Percentiles rank a stretch among this genome's conserved stretches.
These are phyloP conservation scores for Apodospora peruviana DNA, from an alignment of 495 filamentous ascomycete species.

Conservation along the genomic window DNA sequence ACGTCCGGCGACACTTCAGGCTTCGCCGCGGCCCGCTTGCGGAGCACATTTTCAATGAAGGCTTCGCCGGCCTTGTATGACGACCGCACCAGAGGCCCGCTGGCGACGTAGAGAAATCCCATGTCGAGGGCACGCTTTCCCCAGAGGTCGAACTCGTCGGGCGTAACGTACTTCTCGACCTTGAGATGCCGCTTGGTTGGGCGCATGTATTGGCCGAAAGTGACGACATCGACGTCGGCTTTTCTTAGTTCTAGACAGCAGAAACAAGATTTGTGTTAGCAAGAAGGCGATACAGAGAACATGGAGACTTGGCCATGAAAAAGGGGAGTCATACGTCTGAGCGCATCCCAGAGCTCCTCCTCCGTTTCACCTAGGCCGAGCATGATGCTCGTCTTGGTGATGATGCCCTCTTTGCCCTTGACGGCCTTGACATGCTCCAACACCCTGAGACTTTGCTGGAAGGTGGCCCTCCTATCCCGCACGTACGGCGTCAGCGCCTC, in stretches of 20 bases:
- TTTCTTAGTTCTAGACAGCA: slow-evolving; percentile 58
- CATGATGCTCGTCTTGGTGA: slow-evolving; percentile 98
- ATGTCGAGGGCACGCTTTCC: slow-evolving; percentile 82
- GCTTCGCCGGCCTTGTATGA: slow-evolving; percentile 97
- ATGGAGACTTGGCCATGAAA: neutral
- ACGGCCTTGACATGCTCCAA: slow-evolving; percentile 76
- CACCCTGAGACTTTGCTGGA: slow-evolving; percentile 77
- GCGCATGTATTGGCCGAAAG: slow-evolving; percentile 98
- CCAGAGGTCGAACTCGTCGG: slow-evolving; percentile 87
- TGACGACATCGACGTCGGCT: slow-evolving; percentile 84
- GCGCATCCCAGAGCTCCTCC: slow-evolving; percentile 74
- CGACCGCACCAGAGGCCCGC: slow-evolving; percentile 84
- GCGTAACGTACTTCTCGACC: slow-evolving; percentile 89
- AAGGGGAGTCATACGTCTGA: slow-evolving; percentile 48
- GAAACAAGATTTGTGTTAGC: neutral
- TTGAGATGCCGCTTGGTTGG: slow-evolving; percentile 97
- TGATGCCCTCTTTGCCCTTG: slow-evolving; percentile 56
- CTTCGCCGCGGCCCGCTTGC: slow-evolving; percentile 64
- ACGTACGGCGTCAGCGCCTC: slow-evolving; percentile 86
- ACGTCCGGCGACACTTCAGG: slow-evolving; percentile 10
- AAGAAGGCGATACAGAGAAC: neutral
- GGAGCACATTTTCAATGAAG: slow-evolving; percentile 96
- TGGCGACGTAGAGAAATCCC: slow-evolving; percentile 95
- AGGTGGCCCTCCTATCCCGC: slow-evolving; percentile 83
- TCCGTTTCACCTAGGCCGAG: slow-evolving; percentile 90